A percentile compares a stretch with the other conserved stretches of the same genome.
These are phyloP conservation scores for Zygnema cylindricum DNA, from an alignment of 139 green algal genomes.

Conservation along the genomic window DNA sequence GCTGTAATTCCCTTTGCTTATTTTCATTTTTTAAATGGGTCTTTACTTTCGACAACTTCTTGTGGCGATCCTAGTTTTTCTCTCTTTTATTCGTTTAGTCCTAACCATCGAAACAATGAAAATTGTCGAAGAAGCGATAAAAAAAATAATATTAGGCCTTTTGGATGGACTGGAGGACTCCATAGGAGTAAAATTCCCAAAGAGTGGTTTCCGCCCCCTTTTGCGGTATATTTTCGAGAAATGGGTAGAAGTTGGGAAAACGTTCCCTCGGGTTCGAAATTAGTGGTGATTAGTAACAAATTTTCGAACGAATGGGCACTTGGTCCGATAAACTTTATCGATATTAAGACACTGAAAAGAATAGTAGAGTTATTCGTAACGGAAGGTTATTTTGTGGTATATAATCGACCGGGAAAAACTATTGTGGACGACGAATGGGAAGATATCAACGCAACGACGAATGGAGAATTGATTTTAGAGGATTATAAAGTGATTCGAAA, in stretches of 20 bases:
- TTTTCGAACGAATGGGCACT: slow-evolving; percentile 29
- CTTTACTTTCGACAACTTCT: background rate
- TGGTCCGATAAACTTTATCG: slow-evolving; percentile 34
- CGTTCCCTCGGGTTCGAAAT: background rate
- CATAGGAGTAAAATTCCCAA: slow-evolving; percentile 28
- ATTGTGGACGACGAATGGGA: background rate
- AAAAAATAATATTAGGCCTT: background rate
- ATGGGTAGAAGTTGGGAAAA: background rate
- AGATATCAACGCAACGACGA: background rate
- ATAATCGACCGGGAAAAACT: slow-evolving; percentile 39
- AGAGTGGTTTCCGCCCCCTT: slow-evolving; percentile 15
- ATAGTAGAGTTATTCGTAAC: slow-evolving; percentile 16
- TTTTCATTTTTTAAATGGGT: slow-evolving; percentile 36
- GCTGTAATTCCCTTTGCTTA: slow-evolving; percentile 28
- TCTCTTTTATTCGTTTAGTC: slow-evolving; percentile 38
- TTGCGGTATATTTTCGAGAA: background rate
- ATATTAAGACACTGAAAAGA: background rate
- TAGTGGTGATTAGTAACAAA: slow-evolving; percentile 44
- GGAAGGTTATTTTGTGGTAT: slow-evolving; percentile 23
- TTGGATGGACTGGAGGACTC: slow-evolving; percentile 8
- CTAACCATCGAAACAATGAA: slow-evolving; percentile 12
- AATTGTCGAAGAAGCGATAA: slow-evolving; percentile 19
- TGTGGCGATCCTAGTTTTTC: slow-evolving; percentile 10
- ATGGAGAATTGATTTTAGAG: background rate
- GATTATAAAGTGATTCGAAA: background rate